These are phyloP conservation scores for Pulicaria dysenterica DNA, from an alignment of 129 eudicot genomes.

Conservation along the genomic window DNA sequence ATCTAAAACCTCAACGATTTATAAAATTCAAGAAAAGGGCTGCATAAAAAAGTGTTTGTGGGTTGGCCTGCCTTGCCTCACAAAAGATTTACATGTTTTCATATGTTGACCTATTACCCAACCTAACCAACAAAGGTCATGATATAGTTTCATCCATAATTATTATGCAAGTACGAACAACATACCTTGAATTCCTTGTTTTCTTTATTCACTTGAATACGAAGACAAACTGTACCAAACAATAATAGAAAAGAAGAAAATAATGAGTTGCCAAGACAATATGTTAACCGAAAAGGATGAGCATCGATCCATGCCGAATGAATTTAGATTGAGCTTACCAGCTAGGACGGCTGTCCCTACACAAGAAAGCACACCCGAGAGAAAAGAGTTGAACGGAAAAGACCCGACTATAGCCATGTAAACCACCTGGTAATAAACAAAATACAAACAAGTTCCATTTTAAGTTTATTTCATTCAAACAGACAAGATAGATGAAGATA, in stretches of 20 bases:
- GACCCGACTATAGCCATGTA: slow-evolving; percentile 88
- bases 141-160: neutral
- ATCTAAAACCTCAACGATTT: neutral
- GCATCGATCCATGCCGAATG: neutral
- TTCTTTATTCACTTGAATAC: slow-evolving; percentile 89
- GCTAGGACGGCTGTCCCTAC: slow-evolving; percentile 89
- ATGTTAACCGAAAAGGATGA: neutral
- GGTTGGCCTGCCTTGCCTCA: neutral
- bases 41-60: neutral
- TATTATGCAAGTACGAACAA: neutral
- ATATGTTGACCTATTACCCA: neutral
- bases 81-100: neutral
- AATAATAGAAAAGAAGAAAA: slow-evolving; percentile 5
- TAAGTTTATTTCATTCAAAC: neutral
- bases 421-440: slow-evolving; percentile 49
- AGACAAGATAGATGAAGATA: neutral
- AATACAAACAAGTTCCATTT: neutral
- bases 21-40: neutral
- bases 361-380: slow-evolving; percentile 87
- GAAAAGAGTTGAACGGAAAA: slow-evolving; percentile 86
- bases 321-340: slow-evolving; percentile 47
- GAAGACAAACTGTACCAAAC: slow-evolving; percentile 62
- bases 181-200: slow-evolving; percentile 93
- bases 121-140: neutral
- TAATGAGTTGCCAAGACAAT: slow-evolving; percentile 12